Evolutionary conservation across 2,329 filamentous ascomycete genomes (phyloP).

Genomic region (Aurifilum marmelostoma): DNA sequence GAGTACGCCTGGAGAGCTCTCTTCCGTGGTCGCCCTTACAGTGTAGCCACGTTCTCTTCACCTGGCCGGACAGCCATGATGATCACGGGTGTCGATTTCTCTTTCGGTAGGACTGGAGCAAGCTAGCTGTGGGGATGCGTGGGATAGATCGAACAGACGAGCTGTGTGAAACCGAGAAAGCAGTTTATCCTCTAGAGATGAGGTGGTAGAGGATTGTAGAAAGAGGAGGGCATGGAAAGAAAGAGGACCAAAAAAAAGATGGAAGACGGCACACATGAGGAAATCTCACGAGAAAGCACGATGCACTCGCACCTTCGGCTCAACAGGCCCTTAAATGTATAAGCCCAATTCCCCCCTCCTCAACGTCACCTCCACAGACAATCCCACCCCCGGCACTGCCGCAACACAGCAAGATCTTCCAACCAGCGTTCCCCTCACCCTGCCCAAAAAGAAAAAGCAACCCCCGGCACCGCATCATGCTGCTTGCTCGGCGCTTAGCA

Average conservation of each 20-base stretch:
- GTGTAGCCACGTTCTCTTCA: slow-evolving; percentile 52
- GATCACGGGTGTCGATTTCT: neutral
- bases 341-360: neutral
- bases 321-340: slow-evolving; percentile 18
- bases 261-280: neutral
- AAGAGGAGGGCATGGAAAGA: neutral
- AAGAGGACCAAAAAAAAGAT: neutral
- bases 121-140: neutral
- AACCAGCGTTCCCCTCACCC: slow-evolving; percentile 20
- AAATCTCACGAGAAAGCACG: neutral
- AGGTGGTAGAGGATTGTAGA: neutral
- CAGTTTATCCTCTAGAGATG: neutral
- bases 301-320: neutral
- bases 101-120: neutral
- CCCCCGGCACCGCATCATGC: slow-evolving; percentile 4
- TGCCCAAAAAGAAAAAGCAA: neutral
- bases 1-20: neutral
- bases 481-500: slow-evolving; percentile 28
- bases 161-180: neutral
- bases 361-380: neutral
- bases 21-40: slow-evolving; percentile 39
- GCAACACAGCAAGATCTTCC: slow-evolving; percentile 6
- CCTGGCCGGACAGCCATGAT: slow-evolving; percentile 52
- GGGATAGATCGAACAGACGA: neutral
- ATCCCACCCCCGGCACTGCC: neutral